A percentile compares a stretch with the other conserved stretches of the same genome.
Conservation (phyloP, 768 basidiomycete genomes). For the Boletus rubroflammeus region DNA sequence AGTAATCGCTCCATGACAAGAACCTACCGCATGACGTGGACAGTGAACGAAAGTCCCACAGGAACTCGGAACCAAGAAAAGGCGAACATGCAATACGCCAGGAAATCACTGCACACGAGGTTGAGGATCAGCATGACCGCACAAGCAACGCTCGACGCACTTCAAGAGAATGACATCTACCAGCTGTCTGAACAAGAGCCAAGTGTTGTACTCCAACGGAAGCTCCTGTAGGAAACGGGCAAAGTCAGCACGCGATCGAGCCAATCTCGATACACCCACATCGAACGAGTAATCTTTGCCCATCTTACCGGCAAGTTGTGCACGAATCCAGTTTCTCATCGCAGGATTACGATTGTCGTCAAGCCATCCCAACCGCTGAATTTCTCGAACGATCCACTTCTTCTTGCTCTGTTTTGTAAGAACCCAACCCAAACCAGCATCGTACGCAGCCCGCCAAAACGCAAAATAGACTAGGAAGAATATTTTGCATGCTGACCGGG, state of each 20-base stretch:
- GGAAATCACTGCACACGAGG: slow-evolving; percentile 66
- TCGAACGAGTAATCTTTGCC: slow-evolving; percentile 92
- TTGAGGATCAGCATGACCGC: background rate
- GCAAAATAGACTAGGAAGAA: slow-evolving; percentile 91
- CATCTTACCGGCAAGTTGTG: slow-evolving; percentile 89
- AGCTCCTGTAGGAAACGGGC: slow-evolving; percentile 52
- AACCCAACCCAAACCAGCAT: slow-evolving; percentile 91
- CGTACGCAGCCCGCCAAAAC: slow-evolving; percentile 91
- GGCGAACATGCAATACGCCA: slow-evolving; percentile 93
- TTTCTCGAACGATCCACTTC: slow-evolving; percentile 85
- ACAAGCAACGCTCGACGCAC: slow-evolving; percentile 42
- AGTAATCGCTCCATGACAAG: background rate
- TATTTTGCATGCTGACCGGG: slow-evolving; percentile 47
- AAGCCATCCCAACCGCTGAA: slow-evolving; percentile 85
- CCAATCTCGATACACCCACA: slow-evolving; percentile 41
- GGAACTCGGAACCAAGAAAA: slow-evolving; percentile 91
- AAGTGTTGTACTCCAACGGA: slow-evolving; percentile 92
- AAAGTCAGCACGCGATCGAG: slow-evolving; percentile 4
- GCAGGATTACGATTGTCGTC: slow-evolving; percentile 62
- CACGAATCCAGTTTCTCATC: slow-evolving; percentile 78
- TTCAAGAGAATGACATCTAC: slow-evolving; percentile 96
- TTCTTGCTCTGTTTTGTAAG: slow-evolving; percentile 94
- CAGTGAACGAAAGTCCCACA: slow-evolving; percentile 60
- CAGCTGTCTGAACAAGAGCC: slow-evolving; percentile 93
- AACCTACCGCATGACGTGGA: slow-evolving; percentile 76